These are phyloP conservation scores for Aegilops longissima DNA, from an alignment of 176 grass and related monocot genomes.

Conservation along the genomic window DNA sequence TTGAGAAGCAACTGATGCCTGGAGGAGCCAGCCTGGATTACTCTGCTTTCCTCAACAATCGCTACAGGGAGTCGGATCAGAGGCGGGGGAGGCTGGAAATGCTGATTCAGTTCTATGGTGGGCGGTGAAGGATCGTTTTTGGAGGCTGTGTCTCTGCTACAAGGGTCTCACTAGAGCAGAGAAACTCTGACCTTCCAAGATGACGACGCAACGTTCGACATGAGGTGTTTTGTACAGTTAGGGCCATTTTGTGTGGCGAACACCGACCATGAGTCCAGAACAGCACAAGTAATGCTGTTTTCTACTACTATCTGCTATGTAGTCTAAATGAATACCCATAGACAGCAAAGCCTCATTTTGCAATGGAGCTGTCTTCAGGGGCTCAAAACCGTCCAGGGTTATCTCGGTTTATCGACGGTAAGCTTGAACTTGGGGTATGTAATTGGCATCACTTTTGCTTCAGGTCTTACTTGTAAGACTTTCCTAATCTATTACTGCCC, in stretches of 20 bases:
- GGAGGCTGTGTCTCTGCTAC: background rate
- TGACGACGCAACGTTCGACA: background rate
- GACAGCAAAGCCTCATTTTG: slow-evolving; percentile 26
- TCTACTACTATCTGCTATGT: background rate
- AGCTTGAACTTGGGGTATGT: background rate
- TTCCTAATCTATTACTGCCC: background rate
- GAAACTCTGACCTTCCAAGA: slow-evolving; percentile 1
- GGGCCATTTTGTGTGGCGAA: slow-evolving; percentile 23
- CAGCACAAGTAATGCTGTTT: background rate
- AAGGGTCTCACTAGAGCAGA: background rate
- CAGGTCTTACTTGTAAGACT: background rate
- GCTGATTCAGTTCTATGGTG: background rate
- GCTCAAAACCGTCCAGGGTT: background rate
- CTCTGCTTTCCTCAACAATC: slow-evolving; percentile 1
- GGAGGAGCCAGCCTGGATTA: background rate
- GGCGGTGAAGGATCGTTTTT: background rate
- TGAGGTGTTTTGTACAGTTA: background rate
- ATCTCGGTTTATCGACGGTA: background rate
- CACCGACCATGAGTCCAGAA: background rate
- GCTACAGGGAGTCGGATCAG: background rate
- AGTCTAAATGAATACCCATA: background rate
- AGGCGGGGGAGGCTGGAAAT: background rate
- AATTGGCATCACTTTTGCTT: background rate
- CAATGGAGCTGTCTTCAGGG: slow-evolving; percentile 1
- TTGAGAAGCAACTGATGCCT: background rate